These are phyloP conservation scores for Theileria sp. DNA, from an alignment of 169 alveolate genomes.

Conservation along the genomic window DNA sequence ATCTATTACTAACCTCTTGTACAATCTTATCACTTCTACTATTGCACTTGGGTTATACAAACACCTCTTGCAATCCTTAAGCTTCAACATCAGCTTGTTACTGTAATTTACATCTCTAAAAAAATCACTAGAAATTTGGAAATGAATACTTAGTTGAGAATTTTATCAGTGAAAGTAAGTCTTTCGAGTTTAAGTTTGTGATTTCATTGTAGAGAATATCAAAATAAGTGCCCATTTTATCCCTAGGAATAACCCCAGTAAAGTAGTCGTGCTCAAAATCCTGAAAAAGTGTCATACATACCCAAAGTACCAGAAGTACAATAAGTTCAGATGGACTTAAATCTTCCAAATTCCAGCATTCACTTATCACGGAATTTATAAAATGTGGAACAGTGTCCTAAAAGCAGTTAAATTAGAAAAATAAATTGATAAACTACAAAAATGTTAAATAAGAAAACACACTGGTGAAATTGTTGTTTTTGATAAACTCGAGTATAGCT, in stretches of 20 bases:
- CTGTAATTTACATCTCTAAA: slow-evolving; percentile 10
- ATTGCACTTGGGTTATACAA: slow-evolving; percentile 3
- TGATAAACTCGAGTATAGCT: slow-evolving; percentile 24
- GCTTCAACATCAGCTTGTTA: not conserved
- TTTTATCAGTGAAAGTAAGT: not conserved
- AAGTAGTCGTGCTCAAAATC: not conserved
- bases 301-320: not conserved
- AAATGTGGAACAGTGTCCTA: not conserved
- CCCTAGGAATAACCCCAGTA: not conserved
- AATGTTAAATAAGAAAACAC: not conserved
- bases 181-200: not conserved
- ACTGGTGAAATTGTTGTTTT: not conserved
- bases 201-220: not conserved
- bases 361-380: not conserved
- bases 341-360: not conserved
- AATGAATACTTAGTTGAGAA: not conserved
- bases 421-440: too few species aligned
- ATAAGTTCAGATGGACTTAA: not conserved
- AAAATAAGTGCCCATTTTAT: not conserved
- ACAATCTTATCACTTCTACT: slow-evolving; percentile 20
- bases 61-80: not conserved
- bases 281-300: not conserved
- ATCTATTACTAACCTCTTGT: slow-evolving; percentile 7
- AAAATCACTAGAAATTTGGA: not conserved
- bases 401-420: not conserved